These are phyloP conservation scores for Ichthyophonus hoferi DNA, from an alignment of 208 protist genomes.

Conservation along the genomic window DNA sequence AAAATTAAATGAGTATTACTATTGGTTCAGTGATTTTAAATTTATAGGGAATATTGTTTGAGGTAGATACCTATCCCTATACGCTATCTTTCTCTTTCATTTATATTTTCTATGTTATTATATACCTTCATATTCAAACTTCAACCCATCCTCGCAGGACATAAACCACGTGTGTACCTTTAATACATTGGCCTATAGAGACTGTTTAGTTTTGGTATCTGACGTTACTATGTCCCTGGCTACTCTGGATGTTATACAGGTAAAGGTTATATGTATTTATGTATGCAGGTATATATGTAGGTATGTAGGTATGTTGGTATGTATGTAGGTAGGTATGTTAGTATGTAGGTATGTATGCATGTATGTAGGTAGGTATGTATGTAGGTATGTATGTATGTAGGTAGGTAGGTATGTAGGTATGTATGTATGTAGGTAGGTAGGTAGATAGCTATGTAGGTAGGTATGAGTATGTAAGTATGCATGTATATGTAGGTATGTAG, in stretches of 20 bases:
- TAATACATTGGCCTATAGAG: conserved; percentile 28
- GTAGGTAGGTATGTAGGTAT: not conserved
- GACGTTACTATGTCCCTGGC: conserved; percentile 59
- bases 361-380: not conserved
- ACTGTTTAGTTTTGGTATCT: conserved; percentile 55
- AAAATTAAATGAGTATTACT: too few species aligned
- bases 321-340: not conserved
- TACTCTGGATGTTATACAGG: conserved; percentile 56
- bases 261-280: not conserved
- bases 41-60: too few species aligned
- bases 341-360: not conserved
- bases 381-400: not conserved
- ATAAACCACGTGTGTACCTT: conserved; percentile 58
- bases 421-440: not conserved
- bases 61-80: too few species aligned
- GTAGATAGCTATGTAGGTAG: not conserved
- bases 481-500: not conserved
- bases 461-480: not conserved
- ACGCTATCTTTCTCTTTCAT: too few species aligned
- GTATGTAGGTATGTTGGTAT: not conserved
- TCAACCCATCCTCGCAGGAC: too few species aligned
- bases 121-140: too few species aligned
- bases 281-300: not conserved
- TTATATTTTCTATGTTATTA: too few species aligned
- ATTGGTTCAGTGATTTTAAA: too few species aligned